Evolutionary conservation across 306 rosid genomes (phyloP).

Genomic region (Lagenaria siceraria): DNA sequence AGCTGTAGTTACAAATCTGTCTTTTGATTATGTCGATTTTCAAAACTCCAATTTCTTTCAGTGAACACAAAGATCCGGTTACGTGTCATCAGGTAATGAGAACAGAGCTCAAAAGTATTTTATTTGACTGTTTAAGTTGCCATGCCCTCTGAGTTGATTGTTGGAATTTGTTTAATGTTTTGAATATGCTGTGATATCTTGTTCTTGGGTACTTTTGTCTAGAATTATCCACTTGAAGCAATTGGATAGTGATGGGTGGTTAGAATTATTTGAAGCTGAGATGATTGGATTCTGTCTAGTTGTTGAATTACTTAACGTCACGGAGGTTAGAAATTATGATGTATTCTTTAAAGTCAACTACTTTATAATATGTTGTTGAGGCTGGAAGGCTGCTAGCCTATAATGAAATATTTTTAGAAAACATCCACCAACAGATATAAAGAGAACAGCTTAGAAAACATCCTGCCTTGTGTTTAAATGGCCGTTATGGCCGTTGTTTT

Average conservation of each 20-base stretch:
- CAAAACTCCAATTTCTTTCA: neutral
- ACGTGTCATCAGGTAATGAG: neutral
- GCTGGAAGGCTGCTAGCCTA: neutral
- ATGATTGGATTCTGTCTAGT: neutral
- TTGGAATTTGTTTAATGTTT: neutral
- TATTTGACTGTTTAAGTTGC: neutral
- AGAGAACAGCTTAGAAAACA: neutral
- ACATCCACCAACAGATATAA: neutral
- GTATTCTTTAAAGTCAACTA: neutral
- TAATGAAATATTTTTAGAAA: neutral
- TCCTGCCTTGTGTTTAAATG: neutral
- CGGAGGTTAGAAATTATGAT: neutral
- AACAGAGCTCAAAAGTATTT: neutral
- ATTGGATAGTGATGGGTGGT: neutral
- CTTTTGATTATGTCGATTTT: too few species aligned
- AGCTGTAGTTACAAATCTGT: slow-evolving; percentile 13
- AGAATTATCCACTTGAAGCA: neutral
- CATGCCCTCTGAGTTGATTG: neutral
- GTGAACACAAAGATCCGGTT: neutral
- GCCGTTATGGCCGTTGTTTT: too few species aligned
- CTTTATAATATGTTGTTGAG: neutral
- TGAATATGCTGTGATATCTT: neutral
- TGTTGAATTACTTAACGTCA: neutral
- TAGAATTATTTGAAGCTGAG: neutral
- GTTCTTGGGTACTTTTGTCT: neutral